Percentiles rank a stretch among this genome's conserved stretches.
Evolutionary conservation across 1,284 basidiomycete genomes (phyloP).

Genomic region (Sphaerobolus stellatus): DNA sequence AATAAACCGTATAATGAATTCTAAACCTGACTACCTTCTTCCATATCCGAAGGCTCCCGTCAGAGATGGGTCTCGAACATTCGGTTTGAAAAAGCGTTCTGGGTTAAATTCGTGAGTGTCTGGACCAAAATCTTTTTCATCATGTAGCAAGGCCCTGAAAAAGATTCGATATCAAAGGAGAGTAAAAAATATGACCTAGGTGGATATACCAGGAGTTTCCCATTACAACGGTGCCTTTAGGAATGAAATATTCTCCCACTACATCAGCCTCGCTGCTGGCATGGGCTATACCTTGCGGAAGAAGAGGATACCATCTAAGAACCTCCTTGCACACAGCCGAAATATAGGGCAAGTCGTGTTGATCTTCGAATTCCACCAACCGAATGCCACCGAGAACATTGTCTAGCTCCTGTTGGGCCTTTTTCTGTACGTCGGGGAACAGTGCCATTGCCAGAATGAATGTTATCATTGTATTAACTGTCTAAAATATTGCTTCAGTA

Average conservation of each 20-base stretch:
- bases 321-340: slow-evolving; percentile 23
- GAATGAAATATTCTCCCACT: neutral
- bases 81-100: slow-evolving; percentile 11
- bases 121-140: slow-evolving; percentile 17
- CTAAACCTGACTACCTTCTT: slow-evolving; percentile 11
- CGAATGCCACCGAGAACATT: neutral
- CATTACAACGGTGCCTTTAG: neutral
- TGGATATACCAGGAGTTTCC: slow-evolving; percentile 1
- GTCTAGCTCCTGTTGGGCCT: neutral
- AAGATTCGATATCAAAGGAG: no score
- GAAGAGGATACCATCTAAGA: slow-evolving; percentile 20
- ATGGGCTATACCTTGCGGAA: slow-evolving; percentile 11
- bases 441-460: slow-evolving; percentile 23
- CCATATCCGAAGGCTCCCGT: slow-evolving; percentile 7
- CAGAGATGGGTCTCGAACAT: slow-evolving; percentile 3
- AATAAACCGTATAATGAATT: no score
- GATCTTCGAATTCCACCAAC: slow-evolving; percentile 10
- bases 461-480: neutral
- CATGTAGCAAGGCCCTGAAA: slow-evolving; percentile 26
- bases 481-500: neutral
- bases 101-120: slow-evolving; percentile 12
- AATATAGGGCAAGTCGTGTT: slow-evolving; percentile 20
- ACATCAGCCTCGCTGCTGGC: slow-evolving; percentile 4
- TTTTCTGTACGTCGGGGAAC: slow-evolving; percentile 21
- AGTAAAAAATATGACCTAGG: no score